phyloP scores from a whole-genome alignment of 1,284 basidiomycete genomes.

The Cystobasidium pallidum region DNA sequence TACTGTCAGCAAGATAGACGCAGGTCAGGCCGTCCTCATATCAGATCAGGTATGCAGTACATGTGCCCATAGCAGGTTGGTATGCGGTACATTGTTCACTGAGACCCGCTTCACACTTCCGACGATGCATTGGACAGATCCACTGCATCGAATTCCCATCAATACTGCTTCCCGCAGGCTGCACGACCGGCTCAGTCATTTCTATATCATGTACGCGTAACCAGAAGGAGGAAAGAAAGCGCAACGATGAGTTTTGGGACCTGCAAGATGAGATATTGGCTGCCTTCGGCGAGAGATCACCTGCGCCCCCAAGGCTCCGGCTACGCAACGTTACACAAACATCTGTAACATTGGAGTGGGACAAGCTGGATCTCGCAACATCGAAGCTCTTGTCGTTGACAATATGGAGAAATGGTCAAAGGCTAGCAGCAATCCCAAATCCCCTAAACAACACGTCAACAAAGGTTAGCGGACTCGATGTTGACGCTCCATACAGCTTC shows the following conservation, averaged over 20 bases:
- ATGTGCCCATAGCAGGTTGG: not conserved
- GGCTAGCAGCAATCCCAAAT: slow-evolving; percentile 80
- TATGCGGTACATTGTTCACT: not conserved
- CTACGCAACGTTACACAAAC: slow-evolving; percentile 94
- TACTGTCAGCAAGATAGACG: slow-evolving; percentile 44
- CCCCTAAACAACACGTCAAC: slow-evolving; percentile 79
- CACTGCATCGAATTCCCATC: slow-evolving; percentile 85
- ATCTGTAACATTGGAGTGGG: slow-evolving; percentile 90
- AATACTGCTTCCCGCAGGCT: slow-evolving; percentile 82
- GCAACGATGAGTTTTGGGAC: slow-evolving; percentile 74
- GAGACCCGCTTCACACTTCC: not conserved
- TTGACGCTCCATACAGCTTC: slow-evolving; percentile 87
- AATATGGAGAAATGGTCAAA: slow-evolving; percentile 85
- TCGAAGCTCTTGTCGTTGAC: slow-evolving; percentile 82
- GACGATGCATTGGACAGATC: slow-evolving; percentile 22
- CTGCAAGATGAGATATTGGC: slow-evolving; percentile 78
- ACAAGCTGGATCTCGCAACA: slow-evolving; percentile 76
- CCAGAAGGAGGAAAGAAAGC: slow-evolving; percentile 73
- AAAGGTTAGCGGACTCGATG: slow-evolving; percentile 79
- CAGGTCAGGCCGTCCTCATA: slow-evolving; percentile 39
- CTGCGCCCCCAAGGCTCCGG: slow-evolving; percentile 68
- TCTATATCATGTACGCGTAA: slow-evolving; percentile 91
- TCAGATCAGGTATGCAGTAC: slow-evolving; percentile 38
- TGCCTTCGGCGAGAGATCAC: slow-evolving; percentile 70
- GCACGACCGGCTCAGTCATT: slow-evolving; percentile 90